A percentile compares a stretch with the other conserved stretches of the same genome.
phyloP scores from a whole-genome alignment of 2,329 filamentous ascomycete species.

The Mariannaea elegans region DNA sequence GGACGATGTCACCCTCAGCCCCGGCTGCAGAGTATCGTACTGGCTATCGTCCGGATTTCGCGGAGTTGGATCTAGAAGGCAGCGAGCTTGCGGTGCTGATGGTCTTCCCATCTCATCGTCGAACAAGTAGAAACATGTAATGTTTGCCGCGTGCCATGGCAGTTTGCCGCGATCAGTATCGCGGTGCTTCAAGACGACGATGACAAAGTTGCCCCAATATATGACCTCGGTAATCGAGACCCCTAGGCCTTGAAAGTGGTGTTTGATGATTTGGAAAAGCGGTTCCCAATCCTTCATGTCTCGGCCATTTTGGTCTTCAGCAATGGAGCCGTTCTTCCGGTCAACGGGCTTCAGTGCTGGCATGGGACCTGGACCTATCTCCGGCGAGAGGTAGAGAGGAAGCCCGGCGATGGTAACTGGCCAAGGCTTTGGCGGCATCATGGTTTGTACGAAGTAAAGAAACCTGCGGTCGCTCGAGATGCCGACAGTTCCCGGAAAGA shows the following conservation, averaged over 20 bases:
- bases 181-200: constrained; percentile 3
- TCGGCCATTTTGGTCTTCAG: background rate
- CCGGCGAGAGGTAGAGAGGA: background rate
- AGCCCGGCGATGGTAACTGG: constrained; percentile 8
- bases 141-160: background rate
- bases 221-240: constrained; percentile 8
- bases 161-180: background rate
- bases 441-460: background rate
- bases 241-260: constrained; percentile 1
- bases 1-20: background rate
- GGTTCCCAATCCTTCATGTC: background rate
- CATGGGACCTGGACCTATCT: background rate
- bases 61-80: background rate
- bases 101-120: constrained; percentile 8
- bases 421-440: constrained; percentile 13
- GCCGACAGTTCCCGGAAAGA: background rate
- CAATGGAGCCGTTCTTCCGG: constrained; percentile 5
- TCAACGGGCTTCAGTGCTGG: background rate
- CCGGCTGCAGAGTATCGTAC: background rate
- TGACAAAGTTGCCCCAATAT: background rate
- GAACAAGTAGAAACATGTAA: background rate
- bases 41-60: constrained; percentile 4
- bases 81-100: background rate
- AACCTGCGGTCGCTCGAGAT: background rate
- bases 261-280: background rate